Evolutionary conservation across 176 grass and related monocot genomes (phyloP), one percentile per base, ranked within the genome.

Genomic region (Hordeum marinum): DNA sequence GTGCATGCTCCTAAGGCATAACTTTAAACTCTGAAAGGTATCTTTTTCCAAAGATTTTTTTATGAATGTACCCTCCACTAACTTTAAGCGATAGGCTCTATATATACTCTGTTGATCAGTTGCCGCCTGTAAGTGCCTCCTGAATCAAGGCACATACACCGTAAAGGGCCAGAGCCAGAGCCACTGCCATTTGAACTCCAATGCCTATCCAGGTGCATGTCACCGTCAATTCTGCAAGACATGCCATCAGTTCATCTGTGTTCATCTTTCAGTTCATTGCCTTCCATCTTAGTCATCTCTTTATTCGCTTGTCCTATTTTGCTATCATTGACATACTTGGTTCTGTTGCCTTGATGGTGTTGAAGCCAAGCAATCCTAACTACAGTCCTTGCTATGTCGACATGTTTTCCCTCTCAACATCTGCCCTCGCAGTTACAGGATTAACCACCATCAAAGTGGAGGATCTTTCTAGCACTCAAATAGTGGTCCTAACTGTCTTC

Each of bases 371-470:
- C 25, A 80, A 81, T 27, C 70, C 72, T 8, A 25, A 24, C 48
- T 73, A 81, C 50, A 59, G 13, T 15, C 80, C 77, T 15, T 59
- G 85, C 0, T 80, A 85, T 72, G 9, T 95, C 36, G 95, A 98
- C 62, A 50, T 92, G 73, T 36, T 93, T 23, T 98, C 88, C 77
- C 70, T 95, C 68, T 91, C 91, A 0, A 90, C 89, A 6, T 98
- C 93, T 0, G 79, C 93, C 14, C 76, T 90, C 9, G 95, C 95
- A 5, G 91, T 95, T 60, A 95, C 89, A 21, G 92, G 95, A 39
- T 75, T 98, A 34, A 87, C 82, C 31, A 87, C 76, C 14, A 83
- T 93, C 24, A 46, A 84, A 85, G 95, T 91, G 87, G 95, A 98
- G 93, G 79, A 80, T 48, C 84, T 98, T 36, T 98, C 95, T 8